Evolutionary conservation across 192 early-diverging fungal species (phyloP), one percentile per base, ranked within the genome.

Genomic region (Gaertneriomyces semiglobifer): DNA sequence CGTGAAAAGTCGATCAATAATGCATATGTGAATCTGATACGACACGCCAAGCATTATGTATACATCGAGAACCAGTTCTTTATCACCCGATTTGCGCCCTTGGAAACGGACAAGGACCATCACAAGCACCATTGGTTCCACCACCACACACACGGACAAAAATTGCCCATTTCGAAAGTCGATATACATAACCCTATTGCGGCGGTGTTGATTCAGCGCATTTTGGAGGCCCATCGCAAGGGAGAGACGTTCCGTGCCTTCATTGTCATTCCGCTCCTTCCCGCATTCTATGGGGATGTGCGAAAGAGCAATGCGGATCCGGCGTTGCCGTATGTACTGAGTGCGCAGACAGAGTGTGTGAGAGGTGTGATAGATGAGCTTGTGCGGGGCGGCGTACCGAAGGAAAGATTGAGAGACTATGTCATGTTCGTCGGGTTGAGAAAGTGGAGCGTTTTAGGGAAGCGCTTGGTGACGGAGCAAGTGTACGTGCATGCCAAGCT

Each of bases 31-130:
- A 78, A 85, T 57, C 74, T 82, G 58, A 94, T 94, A 70, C 65
- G 69, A 38, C 75, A 78, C 39, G 82, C 92, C 25, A 75, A 91
- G 70, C 89, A 92, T 62, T 93, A 88, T 77, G 75, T 94, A 40
- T 92, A 94, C 72, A 94, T 94, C 66, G 92, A 94, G 68, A 93
- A 94, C 71, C 92, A 94, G 69, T 94, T 94, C 78, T 94, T 94
- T 67, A 86, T 90, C 59, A 81, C 66, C 9, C 59, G 60, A 43
- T 68, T 50, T 48, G 19, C 56, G 44, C 57, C 66, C 4, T 14
- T 4, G 12, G 40, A 33, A 33, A 12, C 12, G 48, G 18, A 50
- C 48, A 18, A 50, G 18, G 18, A 18, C 48, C 48, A 50, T 12
- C 0, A 50, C 12, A 50, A 50, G 48, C 62, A 63, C 48, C 25